phyloP scores from a whole-genome alignment of 2,329 filamentous ascomycete genomes.

The Didymella sp. region DNA sequence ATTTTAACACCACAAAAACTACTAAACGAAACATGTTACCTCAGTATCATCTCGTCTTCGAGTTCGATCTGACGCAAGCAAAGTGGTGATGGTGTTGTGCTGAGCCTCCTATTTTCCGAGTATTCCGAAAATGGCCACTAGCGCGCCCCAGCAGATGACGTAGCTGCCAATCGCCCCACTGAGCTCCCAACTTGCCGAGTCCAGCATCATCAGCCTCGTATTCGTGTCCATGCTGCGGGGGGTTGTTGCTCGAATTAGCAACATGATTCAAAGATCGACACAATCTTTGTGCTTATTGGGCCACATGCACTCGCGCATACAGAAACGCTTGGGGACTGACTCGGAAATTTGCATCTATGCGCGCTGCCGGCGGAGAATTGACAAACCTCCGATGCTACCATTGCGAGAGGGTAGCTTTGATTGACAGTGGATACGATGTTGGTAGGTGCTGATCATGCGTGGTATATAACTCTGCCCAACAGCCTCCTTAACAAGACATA shows the following conservation, averaged over 20 bases:
- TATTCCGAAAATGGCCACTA: constrained; percentile 3
- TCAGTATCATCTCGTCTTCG: no score
- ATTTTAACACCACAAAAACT: no score
- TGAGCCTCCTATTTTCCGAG: not conserved
- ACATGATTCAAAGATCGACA: constrained; percentile 1
- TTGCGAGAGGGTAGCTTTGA: constrained; percentile 15
- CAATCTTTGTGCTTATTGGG: no score
- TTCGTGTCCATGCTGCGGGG: not conserved
- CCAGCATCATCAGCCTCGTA: constrained; percentile 19
- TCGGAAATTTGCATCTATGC: constrained; percentile 11
- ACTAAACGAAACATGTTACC: no score
- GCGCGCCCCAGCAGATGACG: constrained; percentile 10
- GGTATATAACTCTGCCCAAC: not conserved
- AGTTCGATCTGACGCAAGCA: not conserved
- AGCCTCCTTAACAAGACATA: no score
- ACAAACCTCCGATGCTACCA: constrained; percentile 7
- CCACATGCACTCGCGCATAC: not conserved
- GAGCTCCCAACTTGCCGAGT: not conserved
- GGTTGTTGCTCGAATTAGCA: not conserved
- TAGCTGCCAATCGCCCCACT: not conserved
- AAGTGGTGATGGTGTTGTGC: not conserved
- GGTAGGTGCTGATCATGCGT: not conserved
- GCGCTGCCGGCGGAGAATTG: not conserved
- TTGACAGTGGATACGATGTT: constrained; percentile 4
- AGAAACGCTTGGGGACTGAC: constrained; percentile 13